Evolutionary conservation across 192 early-diverging fungal genomes (phyloP), one percentile per base, ranked within the genome.

Genomic region (Backusella sp.): DNA sequence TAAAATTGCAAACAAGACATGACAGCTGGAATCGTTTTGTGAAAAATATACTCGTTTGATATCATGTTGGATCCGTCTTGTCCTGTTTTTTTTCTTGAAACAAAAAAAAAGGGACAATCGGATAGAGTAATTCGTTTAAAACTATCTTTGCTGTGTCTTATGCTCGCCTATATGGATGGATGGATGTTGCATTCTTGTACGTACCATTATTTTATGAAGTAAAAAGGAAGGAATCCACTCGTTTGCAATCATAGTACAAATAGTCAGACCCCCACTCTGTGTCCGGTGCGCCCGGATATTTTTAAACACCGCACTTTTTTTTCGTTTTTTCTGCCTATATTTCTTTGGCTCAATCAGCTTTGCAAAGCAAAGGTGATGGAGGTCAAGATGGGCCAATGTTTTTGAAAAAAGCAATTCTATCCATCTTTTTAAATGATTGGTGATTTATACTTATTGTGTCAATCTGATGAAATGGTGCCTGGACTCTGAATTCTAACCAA

Each of bases 171-270:
- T 49, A n/a, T 49, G 46, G 46, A 49, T 62, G 56, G 56, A 62
- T 62, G 56, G 56, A 62, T 62, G 26, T 62, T 23, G 56, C 3
- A 26, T 23, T 62, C 11, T 28, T 62, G 26, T 62, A 62, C 56
- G 56, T 62, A 62, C 56, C 56, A 62, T 62, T 28, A 3, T 62
- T n/a, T 62, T 62, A 62, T 9, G 56, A 62, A 62, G 56, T 28
- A 62, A 62, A 62, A 62, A 62, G 56, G 56, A 62, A 62, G 56
- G 56, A 62, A 62, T 62, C 23, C 46, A 62, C 23, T 62, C 11
- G 56, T 62, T 62, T 26, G 12, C 12, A 62, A 62, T 62, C 56
- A 62, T 62, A 62, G n/a, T 28, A 62, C 56, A 62, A 62, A 62
- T 62, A 62, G 46, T 28, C 56, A 62, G 56, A 62, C 46, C 5